Conservation (phyloP, 768 basidiomycete genomes). For the Leccinum uliginosum region DNA sequence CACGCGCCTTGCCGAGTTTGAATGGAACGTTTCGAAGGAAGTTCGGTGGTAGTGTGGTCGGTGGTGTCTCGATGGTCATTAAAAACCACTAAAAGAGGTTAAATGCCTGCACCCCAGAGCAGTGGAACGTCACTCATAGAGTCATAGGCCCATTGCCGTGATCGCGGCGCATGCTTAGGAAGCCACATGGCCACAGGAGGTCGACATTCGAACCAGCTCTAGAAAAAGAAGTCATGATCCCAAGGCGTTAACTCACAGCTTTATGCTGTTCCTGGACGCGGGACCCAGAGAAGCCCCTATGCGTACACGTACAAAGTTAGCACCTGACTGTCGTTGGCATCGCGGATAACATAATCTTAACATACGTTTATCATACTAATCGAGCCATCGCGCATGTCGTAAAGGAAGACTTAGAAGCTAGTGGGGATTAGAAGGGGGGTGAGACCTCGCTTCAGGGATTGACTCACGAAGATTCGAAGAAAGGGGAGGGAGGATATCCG, state of each 20-base stretch:
- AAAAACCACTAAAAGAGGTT: background rate
- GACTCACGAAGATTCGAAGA: no score
- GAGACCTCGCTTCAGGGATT: no score
- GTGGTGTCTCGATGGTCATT: conserved; percentile 19
- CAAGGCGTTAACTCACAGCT: background rate
- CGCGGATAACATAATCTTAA: no score
- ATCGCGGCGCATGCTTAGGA: conserved; percentile 2
- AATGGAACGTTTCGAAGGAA: conserved; percentile 1
- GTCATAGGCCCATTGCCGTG: conserved; percentile 5
- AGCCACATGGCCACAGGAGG: no score
- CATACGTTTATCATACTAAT: no score
- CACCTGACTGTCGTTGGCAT: no score
- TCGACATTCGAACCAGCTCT: conserved; percentile 6
- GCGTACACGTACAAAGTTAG: no score
- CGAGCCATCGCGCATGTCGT: no score
- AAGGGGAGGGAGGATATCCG: no score
- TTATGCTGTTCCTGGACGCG: conserved; percentile 13
- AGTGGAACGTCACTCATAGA: conserved; percentile 18
- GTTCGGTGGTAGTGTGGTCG: conserved; percentile 9
- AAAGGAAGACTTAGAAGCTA: no score
- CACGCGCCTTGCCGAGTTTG: conserved; percentile 1
- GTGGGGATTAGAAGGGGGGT: no score
- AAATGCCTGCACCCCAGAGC: conserved; percentile 10
- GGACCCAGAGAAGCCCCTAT: no score
- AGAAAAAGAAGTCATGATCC: conserved; percentile 8